Base-by-base conservation (phyloP, 2,329 filamentous ascomycete genomes). In the Trichoderma cornu-damae region DNA sequence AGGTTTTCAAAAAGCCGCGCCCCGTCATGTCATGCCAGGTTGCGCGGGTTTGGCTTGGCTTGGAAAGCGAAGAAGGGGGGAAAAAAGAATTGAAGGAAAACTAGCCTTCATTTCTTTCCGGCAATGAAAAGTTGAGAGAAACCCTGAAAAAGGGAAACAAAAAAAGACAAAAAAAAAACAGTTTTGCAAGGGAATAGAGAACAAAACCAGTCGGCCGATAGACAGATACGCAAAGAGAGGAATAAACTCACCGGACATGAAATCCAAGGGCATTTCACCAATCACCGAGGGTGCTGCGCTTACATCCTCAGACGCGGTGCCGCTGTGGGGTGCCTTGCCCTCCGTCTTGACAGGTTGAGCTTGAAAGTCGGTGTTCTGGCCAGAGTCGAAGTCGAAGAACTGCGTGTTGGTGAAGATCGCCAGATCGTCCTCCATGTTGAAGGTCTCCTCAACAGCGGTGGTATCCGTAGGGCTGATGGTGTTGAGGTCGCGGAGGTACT, bases 401-500 rank as follows among this genome's bases (percentile, higher is more conserved):
- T 89, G 84, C 44, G 87, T 85, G 73, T 93, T 92, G 58, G 88
- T 90, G 75, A 92, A 94, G 67, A 91, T 80, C 51, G 86, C 85
- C 50, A 93, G 77, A 62, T 91, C 86, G 60, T 87, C 84, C 65
- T 89, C 86, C 61, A 88, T 76, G 65, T 80, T 80, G 71, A 86
- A 81, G 51, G 78, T 73, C 54, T 87, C 83, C 60, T 86, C 79
- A 54, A 71, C 69, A 26, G 80, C 69, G 22, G 77, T 66, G 58
- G 64, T 65, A 52, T 78, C 81, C 60, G 86, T 79, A 54, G 87
- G 82, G 65, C 85, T 83, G 60, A 87, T 77, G 60, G 85, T 83
- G 77, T 96, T 96, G 67, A 96, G 79, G 65, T 92, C 88, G 67
- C 89, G 87, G 63, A 96, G 81, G 76, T 94, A 96, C 69, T 91